Base-by-base conservation (phyloP, 305 asterid genomes). In the Striga hermonthica region DNA sequence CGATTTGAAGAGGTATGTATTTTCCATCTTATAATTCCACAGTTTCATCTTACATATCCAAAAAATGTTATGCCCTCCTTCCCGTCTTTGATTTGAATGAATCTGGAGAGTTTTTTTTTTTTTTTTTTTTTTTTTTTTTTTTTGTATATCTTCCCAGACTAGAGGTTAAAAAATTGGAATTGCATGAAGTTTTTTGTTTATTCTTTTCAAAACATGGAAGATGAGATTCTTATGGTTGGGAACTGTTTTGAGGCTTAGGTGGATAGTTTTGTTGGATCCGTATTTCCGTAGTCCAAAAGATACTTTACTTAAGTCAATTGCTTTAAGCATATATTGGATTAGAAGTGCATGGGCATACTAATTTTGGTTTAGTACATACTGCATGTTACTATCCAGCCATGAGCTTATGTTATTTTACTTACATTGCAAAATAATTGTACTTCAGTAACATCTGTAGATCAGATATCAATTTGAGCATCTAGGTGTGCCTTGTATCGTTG, bases 1-100 rank as follows among this genome's bases (percentile, higher is more conserved):
- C 82, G 73, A 62, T 81, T 69, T 69, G 93, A 84, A 69, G 89
- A 90, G 88, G 97, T 90, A 81, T 60, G 6, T 55, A 65, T 45
- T 31, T 14, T 16, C 35, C 54, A 31, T 65, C 54, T 50, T 36
- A 55, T 39, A 12, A 22, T 54, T 54, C 4, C 44, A 41, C 34
- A 11, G 49, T 65, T 50, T 6, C 74, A 49, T 36, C 48, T 57
- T 65, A 53, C 57, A 53, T 64, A 13, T 69, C 43, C 31, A 22
- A 22, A 22, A 22, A 22, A 22, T 2, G 31, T 22, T 22, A 22
- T 22, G 31, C 31, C 31, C 2, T 22, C 31, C 31, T 22, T 22
- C 31, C 31, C 31, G 31, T 22, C 31, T 22, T 22, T 22, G 31
- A 22, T 22, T 22, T 22, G 2, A 22, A 0, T 22, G 31, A 22